Evolutionary conservation across 1,284 basidiomycete species (phyloP).

Genomic region (Ustanciosporium gigantosporum): DNA sequence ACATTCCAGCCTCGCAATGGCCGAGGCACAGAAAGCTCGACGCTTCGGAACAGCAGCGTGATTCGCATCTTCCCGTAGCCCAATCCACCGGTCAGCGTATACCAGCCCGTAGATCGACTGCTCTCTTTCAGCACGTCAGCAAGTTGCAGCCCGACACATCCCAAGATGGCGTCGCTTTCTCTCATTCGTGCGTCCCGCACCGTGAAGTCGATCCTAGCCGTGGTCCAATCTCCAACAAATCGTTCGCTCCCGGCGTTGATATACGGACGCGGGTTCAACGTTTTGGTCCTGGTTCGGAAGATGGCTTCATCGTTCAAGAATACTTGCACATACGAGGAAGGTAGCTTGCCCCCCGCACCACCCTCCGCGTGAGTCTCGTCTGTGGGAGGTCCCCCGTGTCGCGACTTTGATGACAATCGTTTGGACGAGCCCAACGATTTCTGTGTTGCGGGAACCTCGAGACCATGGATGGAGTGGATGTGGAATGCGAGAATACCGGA

Average conservation of each 20-base stretch:
- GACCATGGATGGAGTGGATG: conserved; percentile 47
- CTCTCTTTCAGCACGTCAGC: conserved; percentile 39
- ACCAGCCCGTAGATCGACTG: conserved; percentile 38
- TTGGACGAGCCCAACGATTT: conserved; percentile 33
- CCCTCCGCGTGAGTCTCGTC: conserved; percentile 41
- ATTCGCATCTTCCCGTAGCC: conserved; percentile 52
- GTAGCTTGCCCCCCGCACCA: conserved; percentile 32
- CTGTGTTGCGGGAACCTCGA: conserved; percentile 44
- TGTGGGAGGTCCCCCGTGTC: conserved; percentile 12
- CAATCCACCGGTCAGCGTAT: conserved; percentile 47
- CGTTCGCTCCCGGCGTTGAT: conserved; percentile 54
- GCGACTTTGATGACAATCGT: conserved; percentile 21
- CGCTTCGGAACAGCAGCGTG: conserved; percentile 46
- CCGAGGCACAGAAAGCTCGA: conserved; percentile 46
- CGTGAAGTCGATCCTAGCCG: conserved; percentile 47
- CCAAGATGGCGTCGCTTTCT: conserved; percentile 52
- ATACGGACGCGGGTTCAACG: conserved; percentile 51
- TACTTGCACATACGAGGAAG: conserved; percentile 54
- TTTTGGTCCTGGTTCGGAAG: conserved; percentile 51
- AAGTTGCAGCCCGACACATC: conserved; percentile 44
- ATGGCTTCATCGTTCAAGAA: conserved; percentile 56
- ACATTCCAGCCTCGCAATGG: conserved; percentile 54
- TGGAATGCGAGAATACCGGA: conserved; percentile 54
- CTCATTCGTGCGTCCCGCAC: conserved; percentile 49
- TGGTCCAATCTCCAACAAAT: conserved; percentile 45